phyloP scores from a whole-genome alignment of 2,329 filamentous ascomycete species.

The Coccinonectria pachysandricola region DNA sequence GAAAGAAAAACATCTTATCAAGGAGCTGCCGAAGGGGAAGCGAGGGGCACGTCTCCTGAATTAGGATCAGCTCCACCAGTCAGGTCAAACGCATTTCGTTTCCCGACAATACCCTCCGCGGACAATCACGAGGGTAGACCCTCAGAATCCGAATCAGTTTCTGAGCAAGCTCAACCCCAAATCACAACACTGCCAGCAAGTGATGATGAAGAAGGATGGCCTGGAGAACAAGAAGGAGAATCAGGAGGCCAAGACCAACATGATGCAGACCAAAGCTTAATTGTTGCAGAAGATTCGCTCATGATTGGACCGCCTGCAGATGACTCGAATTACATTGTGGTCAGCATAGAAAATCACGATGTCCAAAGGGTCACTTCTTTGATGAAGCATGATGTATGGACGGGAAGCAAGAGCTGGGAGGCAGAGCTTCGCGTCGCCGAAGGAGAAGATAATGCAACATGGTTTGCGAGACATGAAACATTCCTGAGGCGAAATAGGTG shows the following conservation, averaged over 20 bases:
- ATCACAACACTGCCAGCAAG: no score
- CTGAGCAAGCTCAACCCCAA: no score
- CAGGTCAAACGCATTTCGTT: no score
- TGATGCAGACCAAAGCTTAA: not conserved
- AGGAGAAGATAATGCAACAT: constrained; percentile 1
- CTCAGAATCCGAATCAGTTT: no score
- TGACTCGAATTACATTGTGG: constrained; percentile 1
- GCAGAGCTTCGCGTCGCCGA: constrained; percentile 1
- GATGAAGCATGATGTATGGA: constrained; percentile 7
- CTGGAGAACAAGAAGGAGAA: no score
- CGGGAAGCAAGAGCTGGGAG: constrained; percentile 7
- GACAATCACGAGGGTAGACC: no score
- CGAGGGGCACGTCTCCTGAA: no score
- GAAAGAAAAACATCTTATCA: no score
- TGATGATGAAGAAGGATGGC: not conserved
- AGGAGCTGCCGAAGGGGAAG: no score
- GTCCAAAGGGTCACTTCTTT: constrained; percentile 4
- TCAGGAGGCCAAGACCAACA: not conserved
- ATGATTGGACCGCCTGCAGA: constrained; percentile 8
- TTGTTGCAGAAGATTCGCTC: constrained; percentile 10
- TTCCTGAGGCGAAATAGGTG: constrained; percentile 1
- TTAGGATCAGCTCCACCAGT: no score
- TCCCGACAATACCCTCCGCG: no score
- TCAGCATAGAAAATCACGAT: constrained; percentile 4
- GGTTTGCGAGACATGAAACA: constrained; percentile 1